Conservation (phyloP, 1,284 basidiomycete species). For the Lentinula novae-zelandiae region DNA sequence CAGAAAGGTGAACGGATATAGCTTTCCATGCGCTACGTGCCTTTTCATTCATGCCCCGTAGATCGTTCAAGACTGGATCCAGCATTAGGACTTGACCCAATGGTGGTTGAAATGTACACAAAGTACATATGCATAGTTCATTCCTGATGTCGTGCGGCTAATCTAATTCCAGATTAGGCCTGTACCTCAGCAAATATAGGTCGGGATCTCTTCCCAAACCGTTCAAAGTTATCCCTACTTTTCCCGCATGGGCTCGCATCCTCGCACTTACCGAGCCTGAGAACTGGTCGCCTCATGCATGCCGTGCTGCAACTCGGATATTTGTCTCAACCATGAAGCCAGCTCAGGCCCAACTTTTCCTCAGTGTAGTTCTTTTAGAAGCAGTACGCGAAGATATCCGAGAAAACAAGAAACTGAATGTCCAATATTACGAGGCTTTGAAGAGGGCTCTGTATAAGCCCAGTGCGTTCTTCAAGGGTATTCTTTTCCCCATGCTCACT, state of each 20-base stretch:
- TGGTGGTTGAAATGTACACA: conserved; percentile 92
- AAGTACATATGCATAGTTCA: conserved; percentile 54
- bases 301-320: conserved; percentile 90
- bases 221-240: conserved; percentile 97
- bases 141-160: neutral
- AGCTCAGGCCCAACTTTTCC: conserved; percentile 90
- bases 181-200: conserved; percentile 87
- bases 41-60: conserved; percentile 20
- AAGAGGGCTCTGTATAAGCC: conserved; percentile 96
- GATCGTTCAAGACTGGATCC: conserved; percentile 76
- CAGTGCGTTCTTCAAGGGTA: conserved; percentile 97
- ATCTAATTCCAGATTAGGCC: conserved; percentile 63
- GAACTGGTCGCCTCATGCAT: conserved; percentile 95
- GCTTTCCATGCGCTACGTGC: conserved; percentile 18
- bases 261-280: conserved; percentile 91
- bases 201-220: conserved; percentile 95
- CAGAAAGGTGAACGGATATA: conserved; percentile 33
- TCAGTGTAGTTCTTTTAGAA: conserved; percentile 90
- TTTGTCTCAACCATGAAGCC: conserved; percentile 98
- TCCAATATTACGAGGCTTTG: conserved; percentile 92
- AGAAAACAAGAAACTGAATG: conserved; percentile 84
- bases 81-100: conserved; percentile 90
- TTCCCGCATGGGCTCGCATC: conserved; percentile 95
- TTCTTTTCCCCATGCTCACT: conserved; percentile 94
- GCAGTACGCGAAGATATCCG: conserved; percentile 90